Evolutionary conservation across 257 asterid genomes (phyloP), one percentile per base, ranked within the genome.

Genomic region (Solanum ossicruentum): DNA sequence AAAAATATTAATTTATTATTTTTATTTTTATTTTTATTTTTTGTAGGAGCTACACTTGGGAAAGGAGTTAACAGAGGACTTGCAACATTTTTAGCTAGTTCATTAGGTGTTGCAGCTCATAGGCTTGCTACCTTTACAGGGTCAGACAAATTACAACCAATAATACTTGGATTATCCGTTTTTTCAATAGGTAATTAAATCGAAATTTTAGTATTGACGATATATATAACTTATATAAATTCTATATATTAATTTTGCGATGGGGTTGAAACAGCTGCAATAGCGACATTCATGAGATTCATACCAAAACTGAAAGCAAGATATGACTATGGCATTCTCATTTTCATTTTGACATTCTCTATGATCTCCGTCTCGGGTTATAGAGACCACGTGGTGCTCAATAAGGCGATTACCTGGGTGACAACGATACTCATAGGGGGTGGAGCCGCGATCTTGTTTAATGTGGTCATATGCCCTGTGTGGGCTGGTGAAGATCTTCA

Each of bases 401-500:
- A 90, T 10, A 80, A 90, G 85, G 98, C 89, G 51, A 88, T 85
- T 8, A 89, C 89, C 1, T 88, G 98, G 85, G 70, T 93, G 9
- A 91, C 87, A 3, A 92, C 98, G 10, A 61, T 94, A 28, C 83
- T 91, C 7, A 89, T 94, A 2, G 98, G 98, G 16, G 97, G 91
- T 26, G 85, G 89, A 0, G 85, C 92, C 28, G 91, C 93, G 52
- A 72, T 94, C 32, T 12, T 88, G 2, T 87, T 94, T 12, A 93
- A 94, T 55, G 87, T 91, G 82, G 32, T 91, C 7, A 88, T 93
- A 1, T 91, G 47, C 45, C 98, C 98, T 6, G 97, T 93, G 0
- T 94, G 98, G 97, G 93, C 98, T 2, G 98, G 98, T 26, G 90
- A 91, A 80, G 98, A 94, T 86, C 98, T 93, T 71, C 97, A 94